A percentile compares a stretch with the other conserved stretches of the same genome.
phyloP scores from a whole-genome alignment of 2,329 filamentous ascomycete species.

The Ophiocordyceps australis region DNA sequence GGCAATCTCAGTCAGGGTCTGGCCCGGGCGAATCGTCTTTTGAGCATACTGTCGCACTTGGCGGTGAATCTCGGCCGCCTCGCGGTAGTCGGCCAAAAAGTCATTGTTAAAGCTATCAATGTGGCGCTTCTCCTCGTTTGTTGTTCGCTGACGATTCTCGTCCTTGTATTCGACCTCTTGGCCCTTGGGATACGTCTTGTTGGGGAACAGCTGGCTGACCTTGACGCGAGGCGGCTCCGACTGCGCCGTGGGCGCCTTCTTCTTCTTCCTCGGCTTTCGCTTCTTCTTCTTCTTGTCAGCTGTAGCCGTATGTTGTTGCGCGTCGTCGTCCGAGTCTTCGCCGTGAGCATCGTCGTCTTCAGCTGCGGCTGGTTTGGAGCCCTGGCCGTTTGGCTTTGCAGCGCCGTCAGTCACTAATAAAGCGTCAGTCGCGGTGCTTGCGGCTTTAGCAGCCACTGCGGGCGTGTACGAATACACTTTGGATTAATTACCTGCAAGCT shows the following conservation, averaged over 20 bases:
- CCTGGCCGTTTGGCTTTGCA: constrained; percentile 19
- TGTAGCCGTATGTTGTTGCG: constrained; percentile 17
- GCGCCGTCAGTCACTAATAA: constrained; percentile 20
- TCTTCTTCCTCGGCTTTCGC: constrained; percentile 75
- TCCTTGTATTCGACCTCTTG: constrained; percentile 62
- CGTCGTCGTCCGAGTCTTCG: constrained; percentile 31
- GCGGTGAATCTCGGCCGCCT: constrained; percentile 76
- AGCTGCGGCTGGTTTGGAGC: constrained; percentile 18
- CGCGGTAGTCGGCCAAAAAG: constrained; percentile 64
- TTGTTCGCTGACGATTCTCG: constrained; percentile 63
- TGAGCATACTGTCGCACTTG: constrained; percentile 74
- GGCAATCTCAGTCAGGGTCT: constrained; percentile 64
- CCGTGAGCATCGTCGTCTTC: constrained; percentile 23
- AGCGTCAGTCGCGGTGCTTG: too few relatives aligned
- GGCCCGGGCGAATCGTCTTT: constrained; percentile 64
- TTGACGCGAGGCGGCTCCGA: constrained; percentile 55
- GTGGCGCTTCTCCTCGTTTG: constrained; percentile 67
- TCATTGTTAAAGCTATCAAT: constrained; percentile 68
- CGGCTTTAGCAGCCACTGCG: too few relatives aligned
- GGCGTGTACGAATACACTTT: neutral
- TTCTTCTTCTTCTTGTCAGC: constrained; percentile 39
- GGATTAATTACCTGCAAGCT: constrained; percentile 17
- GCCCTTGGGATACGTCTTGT: constrained; percentile 54
- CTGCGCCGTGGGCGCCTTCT: constrained; percentile 58
- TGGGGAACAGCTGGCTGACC: constrained; percentile 55